Conservation (phyloP, 73 alveolate genomes). For the Paramecium biaurelia region DNA sequence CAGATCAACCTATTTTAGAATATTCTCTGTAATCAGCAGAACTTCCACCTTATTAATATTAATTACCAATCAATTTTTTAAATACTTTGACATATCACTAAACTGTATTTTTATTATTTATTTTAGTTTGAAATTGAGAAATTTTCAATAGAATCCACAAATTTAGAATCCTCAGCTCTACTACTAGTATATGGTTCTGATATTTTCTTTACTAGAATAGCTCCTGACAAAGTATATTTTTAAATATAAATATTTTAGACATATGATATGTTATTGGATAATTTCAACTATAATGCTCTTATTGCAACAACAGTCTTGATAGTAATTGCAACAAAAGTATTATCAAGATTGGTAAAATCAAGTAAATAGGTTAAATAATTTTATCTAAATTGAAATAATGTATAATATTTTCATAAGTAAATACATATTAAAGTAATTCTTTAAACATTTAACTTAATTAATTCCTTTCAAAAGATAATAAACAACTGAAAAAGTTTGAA, state of each 20-base stretch:
- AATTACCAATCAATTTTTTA: conserved; percentile 14
- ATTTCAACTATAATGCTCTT: conserved; percentile 30
- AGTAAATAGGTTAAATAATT: background rate
- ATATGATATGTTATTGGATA: conserved; percentile 59
- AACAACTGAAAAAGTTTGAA: background rate
- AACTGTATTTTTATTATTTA: background rate
- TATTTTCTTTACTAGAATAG: conserved; percentile 40
- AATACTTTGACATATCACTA: background rate
- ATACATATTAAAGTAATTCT: background rate
- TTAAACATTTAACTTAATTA: background rate
- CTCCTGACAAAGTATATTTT: conserved; percentile 60
- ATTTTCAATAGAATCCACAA: conserved; percentile 27
- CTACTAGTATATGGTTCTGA: conserved; percentile 55
- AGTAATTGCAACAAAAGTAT: background rate
- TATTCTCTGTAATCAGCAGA: conserved; percentile 59
- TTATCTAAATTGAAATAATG: background rate
- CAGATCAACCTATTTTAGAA: conserved; percentile 13
- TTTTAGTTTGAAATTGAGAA: conserved; percentile 5
- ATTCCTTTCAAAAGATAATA: background rate
- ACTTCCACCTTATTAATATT: conserved; percentile 57
- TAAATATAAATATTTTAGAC: background rate
- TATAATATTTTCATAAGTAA: background rate
- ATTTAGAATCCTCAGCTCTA: conserved; percentile 55
- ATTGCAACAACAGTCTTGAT: conserved; percentile 36
- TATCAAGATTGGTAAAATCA: background rate